Base-by-base conservation (phyloP, 345 rosid species). In the Combretum micranthum region DNA sequence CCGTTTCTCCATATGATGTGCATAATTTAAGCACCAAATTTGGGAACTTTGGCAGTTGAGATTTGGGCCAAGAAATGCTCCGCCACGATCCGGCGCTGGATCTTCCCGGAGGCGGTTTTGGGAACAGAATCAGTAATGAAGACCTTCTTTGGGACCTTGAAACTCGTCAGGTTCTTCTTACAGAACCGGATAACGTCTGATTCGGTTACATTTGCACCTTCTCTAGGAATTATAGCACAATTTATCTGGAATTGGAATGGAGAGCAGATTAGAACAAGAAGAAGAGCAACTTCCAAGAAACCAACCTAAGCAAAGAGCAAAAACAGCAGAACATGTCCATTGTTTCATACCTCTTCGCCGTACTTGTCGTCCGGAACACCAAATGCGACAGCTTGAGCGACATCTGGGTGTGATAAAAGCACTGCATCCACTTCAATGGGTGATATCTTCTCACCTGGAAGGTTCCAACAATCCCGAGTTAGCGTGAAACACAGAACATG, bases 311-410 rank as follows among this genome's bases (percentile, higher is more conserved):
- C n/a, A n/a, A 15, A 4, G n/a, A 0, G 54, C 19, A 46, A n/a
- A n/a, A n/a, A 12, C 6, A 32, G 3, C 14, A 18, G 15, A 13
- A 22, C 12, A 7, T 15, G 15, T 22, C 39, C 39, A 44, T 46
- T 21, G 61, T 47, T 52, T 1, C 48, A 56, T 66, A 88, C 98
- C 98, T 92, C 97, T 77, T 93, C 99, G 4, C 99, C 97, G 26
- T 89, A 89, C 69, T 93, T 93, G 8, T 87, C 97, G 60, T 92
- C 98, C 9, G 96, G 96, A 46, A 86, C 93, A 22, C 95, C 98
- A 3, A 88, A 92, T 19, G 86, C 81, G 43, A 92, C 98, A 0
- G 90, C 96, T 44, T 92, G 86, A 49, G 87, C 85, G 52, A 88
- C 66, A 22, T 82, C 84, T 0, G 88, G 96, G 67, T 87, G 91